Conservation (phyloP, 169 alveolate species). For the Plasmodium berghei region DNA sequence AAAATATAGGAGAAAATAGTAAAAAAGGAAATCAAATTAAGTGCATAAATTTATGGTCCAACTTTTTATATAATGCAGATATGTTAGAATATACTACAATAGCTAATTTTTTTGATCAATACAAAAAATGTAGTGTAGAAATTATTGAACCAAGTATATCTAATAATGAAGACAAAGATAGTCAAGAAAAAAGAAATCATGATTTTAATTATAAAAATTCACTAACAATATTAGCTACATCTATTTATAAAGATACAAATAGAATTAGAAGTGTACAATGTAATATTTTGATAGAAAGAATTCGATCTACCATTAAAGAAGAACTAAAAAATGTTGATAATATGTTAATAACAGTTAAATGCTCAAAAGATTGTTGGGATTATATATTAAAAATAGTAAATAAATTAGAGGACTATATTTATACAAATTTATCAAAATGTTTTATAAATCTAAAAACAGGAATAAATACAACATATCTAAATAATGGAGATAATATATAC, state of each 20-base stretch:
- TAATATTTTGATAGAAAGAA: conserved; percentile 21
- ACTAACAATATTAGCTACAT: conserved; percentile 21
- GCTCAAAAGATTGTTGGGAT: conserved; percentile 66
- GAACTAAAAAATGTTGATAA: conserved; percentile 57
- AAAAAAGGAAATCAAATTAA: conserved; percentile 26
- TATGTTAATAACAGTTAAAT: conserved; percentile 29
- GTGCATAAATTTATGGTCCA: conserved; percentile 62
- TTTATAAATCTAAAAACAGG: conserved; percentile 38
- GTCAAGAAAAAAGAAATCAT: conserved; percentile 9
- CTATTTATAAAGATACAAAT: conserved; percentile 58
- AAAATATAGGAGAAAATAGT: neutral
- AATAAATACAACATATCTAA: too few species aligned
- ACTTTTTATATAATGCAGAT: conserved; percentile 60
- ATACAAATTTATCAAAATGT: conserved; percentile 41
- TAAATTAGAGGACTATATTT: conserved; percentile 32
- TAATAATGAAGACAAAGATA: neutral
- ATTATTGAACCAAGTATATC: neutral
- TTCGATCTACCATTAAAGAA: conserved; percentile 32
- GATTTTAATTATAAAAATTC: conserved; percentile 74
- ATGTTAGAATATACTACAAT: conserved; percentile 41
- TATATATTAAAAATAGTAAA: conserved; percentile 13
- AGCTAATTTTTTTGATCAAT: conserved; percentile 42
- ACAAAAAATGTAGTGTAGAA: conserved; percentile 54
- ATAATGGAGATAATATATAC: neutral
- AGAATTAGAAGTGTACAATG: conserved; percentile 63